Evolutionary conservation across 179 eudicot species (phyloP), one percentile per base, ranked within the genome.

Genomic region (Spergularia azorica): DNA sequence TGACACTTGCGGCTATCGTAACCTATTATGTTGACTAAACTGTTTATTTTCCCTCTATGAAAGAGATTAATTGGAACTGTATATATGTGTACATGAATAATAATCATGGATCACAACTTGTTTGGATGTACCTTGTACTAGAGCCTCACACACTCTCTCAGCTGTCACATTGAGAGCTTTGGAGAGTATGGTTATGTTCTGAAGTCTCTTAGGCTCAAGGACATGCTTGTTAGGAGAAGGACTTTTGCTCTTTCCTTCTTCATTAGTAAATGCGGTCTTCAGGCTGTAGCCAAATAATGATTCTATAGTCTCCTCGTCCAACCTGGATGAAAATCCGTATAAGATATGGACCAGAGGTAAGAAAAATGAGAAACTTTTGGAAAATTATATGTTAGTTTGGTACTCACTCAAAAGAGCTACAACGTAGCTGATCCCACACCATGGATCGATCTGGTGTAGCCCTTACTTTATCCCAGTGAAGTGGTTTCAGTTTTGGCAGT

Each of bases 391-490:
- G 46, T 6, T 32, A 61, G n/a, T 36, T 8, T 9, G 54, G 21
- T 77, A 79, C 89, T 90, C 81, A 95, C 99, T 95, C 97, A 18
- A 95, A 95, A 48, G 99, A 95, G 89, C 90, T 93, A 43, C 97
- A 86, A 17, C 89, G 85, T 39, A 94, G 86, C 81, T 92, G 86
- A 88, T 94, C 98, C 98, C 98, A 94, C 71, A 92, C 98, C 89
- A 89, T 94, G 32, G 97, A 84, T 18, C 89, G 91, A 79, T 94
- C 88, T 6, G 96, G 87, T 17, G 91, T 83, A 56, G 97, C 99
- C 77, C 99, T 86, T 26, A 95, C 95, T 87, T 95, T 95, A 81
- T 95, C 99, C 99, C 99, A 95, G 68, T 95, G 99, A 70, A 95
- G 97, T n/a, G 99, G 97, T 84, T 93, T 95, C 73, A 95, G 85